These are phyloP conservation scores for Phyllostachys edulis DNA, from an alignment of 176 grass and related monocot genomes.

Conservation along the genomic window DNA sequence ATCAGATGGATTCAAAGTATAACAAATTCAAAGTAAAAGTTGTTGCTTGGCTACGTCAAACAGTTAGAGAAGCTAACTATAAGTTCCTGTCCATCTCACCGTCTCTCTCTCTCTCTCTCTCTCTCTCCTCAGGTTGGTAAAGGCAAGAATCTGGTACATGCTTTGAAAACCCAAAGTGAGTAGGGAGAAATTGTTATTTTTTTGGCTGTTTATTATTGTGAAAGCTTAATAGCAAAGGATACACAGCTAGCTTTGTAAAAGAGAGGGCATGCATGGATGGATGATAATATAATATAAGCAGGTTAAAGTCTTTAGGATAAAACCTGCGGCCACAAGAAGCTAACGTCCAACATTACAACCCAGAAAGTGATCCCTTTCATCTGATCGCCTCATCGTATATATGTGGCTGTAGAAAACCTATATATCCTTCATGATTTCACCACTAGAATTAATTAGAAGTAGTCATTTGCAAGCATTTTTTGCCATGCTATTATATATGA, in stretches of 20 bases:
- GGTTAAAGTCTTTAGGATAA: slow-evolving; percentile 3
- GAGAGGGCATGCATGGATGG: background rate
- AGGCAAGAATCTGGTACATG: background rate
- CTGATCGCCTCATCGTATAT: background rate
- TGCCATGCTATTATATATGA: background rate
- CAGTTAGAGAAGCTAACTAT: background rate
- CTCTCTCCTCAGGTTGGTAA: background rate
- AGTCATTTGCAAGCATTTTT: background rate
- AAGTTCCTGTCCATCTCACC: slow-evolving; percentile 1
- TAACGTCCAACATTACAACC: slow-evolving; percentile 5
- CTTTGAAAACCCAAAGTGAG: background rate
- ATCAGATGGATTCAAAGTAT: background rate
- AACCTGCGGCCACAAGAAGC: slow-evolving; percentile 6
- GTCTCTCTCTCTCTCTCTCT: background rate
- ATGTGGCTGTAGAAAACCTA: background rate
- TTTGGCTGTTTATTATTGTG: slow-evolving; percentile 1
- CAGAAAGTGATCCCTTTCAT: background rate
- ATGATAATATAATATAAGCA: slow-evolving; percentile 21
- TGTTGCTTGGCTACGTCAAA: slow-evolving; percentile 2
- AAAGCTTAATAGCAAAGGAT: slow-evolving; percentile 33
- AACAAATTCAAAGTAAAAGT: slow-evolving; percentile 10
- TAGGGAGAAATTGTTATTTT: background rate
- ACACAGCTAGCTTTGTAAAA: slow-evolving; percentile 10
- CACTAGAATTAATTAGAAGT: background rate
- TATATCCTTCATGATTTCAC: background rate